Conservation (phyloP, 2,329 filamentous ascomycete genomes). For the Pseudogymnoascus destructans region DNA sequence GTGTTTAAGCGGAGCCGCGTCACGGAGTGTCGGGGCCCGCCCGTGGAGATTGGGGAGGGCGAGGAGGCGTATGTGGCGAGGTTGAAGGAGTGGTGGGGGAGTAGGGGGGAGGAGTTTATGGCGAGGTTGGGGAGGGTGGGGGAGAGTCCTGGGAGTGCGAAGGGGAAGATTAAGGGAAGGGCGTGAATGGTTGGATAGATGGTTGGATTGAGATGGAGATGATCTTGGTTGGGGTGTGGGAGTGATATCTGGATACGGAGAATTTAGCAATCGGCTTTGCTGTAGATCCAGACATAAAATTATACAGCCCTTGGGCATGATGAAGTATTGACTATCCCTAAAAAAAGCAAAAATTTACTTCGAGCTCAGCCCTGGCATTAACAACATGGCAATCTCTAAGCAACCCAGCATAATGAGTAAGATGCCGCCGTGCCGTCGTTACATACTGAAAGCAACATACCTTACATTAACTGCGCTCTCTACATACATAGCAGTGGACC, state of each 20-base stretch:
- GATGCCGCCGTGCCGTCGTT: too few species aligned
- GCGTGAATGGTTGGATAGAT: neutral
- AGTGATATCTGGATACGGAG: neutral
- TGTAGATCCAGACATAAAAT: neutral
- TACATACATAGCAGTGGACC: too few species aligned
- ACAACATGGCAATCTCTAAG: neutral
- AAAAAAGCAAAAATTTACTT: neutral
- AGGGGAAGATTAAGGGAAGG: neutral
- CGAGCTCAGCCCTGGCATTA: neutral
- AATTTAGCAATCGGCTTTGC: neutral
- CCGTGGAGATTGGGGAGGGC: slow-evolving; percentile 39
- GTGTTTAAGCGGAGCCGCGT: slow-evolving; percentile 36
- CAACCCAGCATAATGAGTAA: too few species aligned
- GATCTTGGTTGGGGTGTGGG: neutral
- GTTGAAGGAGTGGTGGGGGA: slow-evolving; percentile 34
- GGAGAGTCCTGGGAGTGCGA: neutral
- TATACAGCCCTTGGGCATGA: neutral
- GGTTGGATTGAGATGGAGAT: neutral
- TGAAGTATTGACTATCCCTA: neutral
- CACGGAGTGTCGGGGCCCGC: slow-evolving; percentile 43
- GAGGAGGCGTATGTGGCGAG: slow-evolving; percentile 38
- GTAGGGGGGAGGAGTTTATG: neutral
- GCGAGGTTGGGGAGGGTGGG: neutral
- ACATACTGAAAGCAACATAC: too few species aligned
- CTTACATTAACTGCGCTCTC: too few species aligned